Evolutionary conservation across 1,284 basidiomycete genomes (phyloP), one percentile per base, ranked within the genome.

Genomic region (Fomitiporia mediterranea): DNA sequence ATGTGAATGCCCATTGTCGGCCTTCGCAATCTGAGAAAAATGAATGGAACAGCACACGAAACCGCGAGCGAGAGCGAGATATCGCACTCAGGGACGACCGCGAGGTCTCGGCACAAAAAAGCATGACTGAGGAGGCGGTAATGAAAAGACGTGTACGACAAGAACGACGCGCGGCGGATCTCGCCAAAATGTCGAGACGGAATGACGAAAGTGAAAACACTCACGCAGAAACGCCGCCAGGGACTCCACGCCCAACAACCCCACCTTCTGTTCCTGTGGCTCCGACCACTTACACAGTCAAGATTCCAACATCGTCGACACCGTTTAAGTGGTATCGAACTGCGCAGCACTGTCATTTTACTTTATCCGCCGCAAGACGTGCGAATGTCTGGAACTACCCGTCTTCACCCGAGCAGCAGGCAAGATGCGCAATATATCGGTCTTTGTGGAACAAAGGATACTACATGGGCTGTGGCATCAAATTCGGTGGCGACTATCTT

Each of bases 401-500:
- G 0, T 66, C 72, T 1, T 86, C 75, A 0, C 68, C 78, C 2
- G 67, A 75, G 35, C 86, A 96, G 66, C 74, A 80, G 1, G 89
- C 91, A 3, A 79, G 83, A 56, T 91, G 87, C 61, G 86, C 78
- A 3, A 86, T 94, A 4, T 97, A 94, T 68, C 79, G 80, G 44
- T 84, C 84, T 59, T 69, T 98, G 15, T 90, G 89, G 83, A 78
- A 83, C 60, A 80, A 86, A 70, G 91, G 89, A 2, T 86, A 86
- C 68, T 96, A 83, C 67, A 81, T 96, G 79, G 92, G 92, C 46
- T 82, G 82, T 0, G 94, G 93, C 0, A 83, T 95, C 65, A 89
- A 89, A 65, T 99, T 99, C 66, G 97, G 97, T 5, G 95, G 94
- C 1, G 92, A 98, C 65, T 98, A 94, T 70, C 74, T 98, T 39